Base-by-base conservation (phyloP, 2,329 filamentous ascomycete genomes). In the Cadophora gregata region DNA sequence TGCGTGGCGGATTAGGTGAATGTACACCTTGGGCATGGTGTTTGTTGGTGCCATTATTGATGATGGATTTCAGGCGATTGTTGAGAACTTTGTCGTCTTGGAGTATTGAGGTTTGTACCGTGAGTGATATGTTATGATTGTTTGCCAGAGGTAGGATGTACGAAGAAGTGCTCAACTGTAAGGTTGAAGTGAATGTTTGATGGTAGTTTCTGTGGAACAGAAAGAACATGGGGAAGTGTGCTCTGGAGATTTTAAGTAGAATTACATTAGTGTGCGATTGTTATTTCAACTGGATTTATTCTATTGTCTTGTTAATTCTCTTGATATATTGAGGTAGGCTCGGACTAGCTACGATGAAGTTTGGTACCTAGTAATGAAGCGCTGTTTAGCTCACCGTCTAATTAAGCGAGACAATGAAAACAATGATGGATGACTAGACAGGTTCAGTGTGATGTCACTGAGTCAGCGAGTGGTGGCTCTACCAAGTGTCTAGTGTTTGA, bases 1-100 rank as follows among this genome's bases (percentile, higher is more conserved):
- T 36, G 27, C 51, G 10, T 55, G 51, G n/a, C 51, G 51, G 51
- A 55, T 55, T 1, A 55, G 29, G 29, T 55, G 51, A 9, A 55
- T 36, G n/a, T 55, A 55, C 27, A 55, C 51, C 27, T n/a, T 55
- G 2, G 51, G 51, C 51, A 33, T 55, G 51, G 29, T 33, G 19
- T 16, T 27, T 33, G 29, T 36, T 4, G 29, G n/a, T 6, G 51
- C 51, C 27, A 53, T 53, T 27, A 2, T 50, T 25, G 47, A n/a
- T 25, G 21, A 12, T 25, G 47, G 8, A 25, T n/a, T 25, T 25
- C 21, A 25, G 25, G 42, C 19, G 4, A 47, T 21, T 21, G n/a
- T 3, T 47, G 42, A 47, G 42, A 19, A 16, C 38, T 19, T 42
- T 42, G 3, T 42, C 16, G 10, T 16, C 12, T 42, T 42, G 2